Conservation (phyloP, 805 yeast genomes). For the Ogataea ramenticola region DNA sequence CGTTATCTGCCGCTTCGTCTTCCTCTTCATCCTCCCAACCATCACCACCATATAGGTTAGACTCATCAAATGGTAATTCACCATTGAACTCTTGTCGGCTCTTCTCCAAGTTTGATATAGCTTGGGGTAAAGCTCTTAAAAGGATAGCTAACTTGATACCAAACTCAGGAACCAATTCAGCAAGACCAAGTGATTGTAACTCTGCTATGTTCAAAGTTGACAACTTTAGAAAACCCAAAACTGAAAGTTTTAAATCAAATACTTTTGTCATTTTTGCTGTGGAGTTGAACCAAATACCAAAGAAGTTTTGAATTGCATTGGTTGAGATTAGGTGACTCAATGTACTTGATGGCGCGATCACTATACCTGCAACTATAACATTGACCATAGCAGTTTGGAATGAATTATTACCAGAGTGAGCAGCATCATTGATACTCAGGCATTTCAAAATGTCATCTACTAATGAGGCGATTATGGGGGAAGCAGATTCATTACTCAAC, state of each 20-base stretch:
- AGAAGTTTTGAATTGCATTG: constrained; percentile 40
- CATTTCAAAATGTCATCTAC: constrained; percentile 36
- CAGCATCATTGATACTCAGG: constrained; percentile 25
- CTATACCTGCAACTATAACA: constrained; percentile 55
- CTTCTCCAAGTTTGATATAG: constrained; percentile 58
- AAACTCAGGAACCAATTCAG: constrained; percentile 35
- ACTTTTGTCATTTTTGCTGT: constrained; percentile 57
- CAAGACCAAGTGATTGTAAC: constrained; percentile 19
- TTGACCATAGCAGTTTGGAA: constrained; percentile 49
- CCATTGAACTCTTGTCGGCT: constrained; percentile 48
- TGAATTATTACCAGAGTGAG: constrained; percentile 17
- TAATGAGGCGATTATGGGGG: constrained; percentile 37
- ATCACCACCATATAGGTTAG: constrained; percentile 17
- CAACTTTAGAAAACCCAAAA: constrained; percentile 58
- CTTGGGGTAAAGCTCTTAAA: constrained; percentile 60
- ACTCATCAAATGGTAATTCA: constrained; percentile 18
- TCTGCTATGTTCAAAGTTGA: constrained; percentile 19
- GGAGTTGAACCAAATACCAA: constrained; percentile 59
- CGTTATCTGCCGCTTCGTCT: constrained; percentile 27
- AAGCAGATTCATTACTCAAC: constrained; percentile 37
- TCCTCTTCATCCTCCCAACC: constrained; percentile 18
- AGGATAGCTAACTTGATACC: constrained; percentile 45
- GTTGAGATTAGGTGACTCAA: constrained; percentile 41
- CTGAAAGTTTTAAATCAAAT: constrained; percentile 71
- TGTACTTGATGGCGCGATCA: constrained; percentile 51